A percentile compares a stretch with the other conserved stretches of the same genome.
phyloP scores from a whole-genome alignment of 2,329 filamentous ascomycete species.

The Diaporthe citrichinensis region DNA sequence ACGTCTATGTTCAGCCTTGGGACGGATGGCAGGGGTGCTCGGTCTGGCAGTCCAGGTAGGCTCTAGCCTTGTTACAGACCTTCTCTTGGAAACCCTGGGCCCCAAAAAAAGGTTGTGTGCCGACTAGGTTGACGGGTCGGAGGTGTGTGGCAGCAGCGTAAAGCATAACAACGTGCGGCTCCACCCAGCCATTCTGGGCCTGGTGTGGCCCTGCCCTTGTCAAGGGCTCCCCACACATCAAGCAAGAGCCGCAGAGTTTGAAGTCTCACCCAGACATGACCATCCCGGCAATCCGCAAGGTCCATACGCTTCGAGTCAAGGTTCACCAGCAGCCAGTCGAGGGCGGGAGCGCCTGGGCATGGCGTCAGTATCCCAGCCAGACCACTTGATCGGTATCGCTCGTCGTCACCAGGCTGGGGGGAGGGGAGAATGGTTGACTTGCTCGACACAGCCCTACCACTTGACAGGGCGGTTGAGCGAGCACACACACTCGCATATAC shows the following conservation, averaged over 20 bases:
- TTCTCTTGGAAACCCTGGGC: conserved; percentile 40
- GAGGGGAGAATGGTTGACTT: background rate
- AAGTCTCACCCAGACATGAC: conserved; percentile 41
- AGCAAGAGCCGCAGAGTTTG: conserved; percentile 39
- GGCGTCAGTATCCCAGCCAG: conserved; percentile 35
- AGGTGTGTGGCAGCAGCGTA: conserved; percentile 35
- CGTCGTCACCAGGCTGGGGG: conserved; percentile 20
- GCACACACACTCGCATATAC: background rate
- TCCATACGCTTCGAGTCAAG: conserved; percentile 37
- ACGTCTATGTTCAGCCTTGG: conserved; percentile 47
- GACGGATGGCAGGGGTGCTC: conserved; percentile 50
- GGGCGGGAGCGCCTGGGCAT: conserved; percentile 35
- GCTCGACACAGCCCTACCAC: conserved; percentile 32
- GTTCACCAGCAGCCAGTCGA: conserved; percentile 18
- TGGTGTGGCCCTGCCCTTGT: conserved; percentile 37
- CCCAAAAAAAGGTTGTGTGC: conserved; percentile 33
- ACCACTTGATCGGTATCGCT: conserved; percentile 24
- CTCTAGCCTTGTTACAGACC: conserved; percentile 60
- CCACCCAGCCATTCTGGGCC: conserved; percentile 38
- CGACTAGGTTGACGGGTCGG: conserved; percentile 37
- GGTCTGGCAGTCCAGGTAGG: conserved; percentile 49
- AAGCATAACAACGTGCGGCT: conserved; percentile 36
- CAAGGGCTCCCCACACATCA: conserved; percentile 35
- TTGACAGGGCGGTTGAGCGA: background rate
- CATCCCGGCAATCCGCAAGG: conserved; percentile 34